These are phyloP conservation scores for Tylopilus vinaceipallidus DNA, from an alignment of 768 basidiomycete species.

Conservation along the genomic window DNA sequence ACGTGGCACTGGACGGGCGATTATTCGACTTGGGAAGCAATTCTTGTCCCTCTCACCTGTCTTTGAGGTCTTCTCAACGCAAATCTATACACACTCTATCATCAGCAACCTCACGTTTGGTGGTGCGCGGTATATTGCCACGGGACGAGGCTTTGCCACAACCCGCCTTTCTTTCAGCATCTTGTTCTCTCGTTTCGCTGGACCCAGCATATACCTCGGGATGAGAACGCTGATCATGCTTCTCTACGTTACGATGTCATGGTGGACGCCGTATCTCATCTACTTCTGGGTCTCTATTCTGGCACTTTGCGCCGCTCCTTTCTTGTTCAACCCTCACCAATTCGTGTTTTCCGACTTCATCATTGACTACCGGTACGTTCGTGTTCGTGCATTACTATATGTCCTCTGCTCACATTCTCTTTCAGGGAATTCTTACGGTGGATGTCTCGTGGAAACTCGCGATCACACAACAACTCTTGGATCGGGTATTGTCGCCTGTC, in stretches of 20 bases:
- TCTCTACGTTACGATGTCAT: conserved; percentile 87
- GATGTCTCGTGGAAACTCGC: conserved; percentile 99
- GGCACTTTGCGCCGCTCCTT: conserved; percentile 90
- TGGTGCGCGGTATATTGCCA: conserved; percentile 97
- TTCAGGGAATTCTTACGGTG: conserved; percentile 93
- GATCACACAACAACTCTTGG: conserved; percentile 98
- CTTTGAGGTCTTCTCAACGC: conserved; percentile 97
- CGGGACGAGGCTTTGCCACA: conserved; percentile 98
- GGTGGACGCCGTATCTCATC: conserved; percentile 90
- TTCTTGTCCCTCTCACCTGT: conserved; percentile 92
- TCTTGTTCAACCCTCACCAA: conserved; percentile 99
- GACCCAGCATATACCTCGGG: conserved; percentile 96
- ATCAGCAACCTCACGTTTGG: conserved; percentile 96
- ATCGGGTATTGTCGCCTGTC: conserved; percentile 98
- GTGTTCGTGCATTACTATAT: background rate
- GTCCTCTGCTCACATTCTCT: background rate
- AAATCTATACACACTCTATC: conserved; percentile 98
- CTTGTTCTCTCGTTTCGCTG: conserved; percentile 96
- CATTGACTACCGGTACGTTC: conserved; percentile 82
- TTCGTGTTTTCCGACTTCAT: conserved; percentile 97
- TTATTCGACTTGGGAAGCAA: conserved; percentile 90
- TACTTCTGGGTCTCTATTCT: conserved; percentile 99
- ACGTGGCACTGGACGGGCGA: conserved; percentile 88
- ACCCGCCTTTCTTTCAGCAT: conserved; percentile 93
- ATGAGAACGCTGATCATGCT: conserved; percentile 91